These are phyloP conservation scores for Russula griseocarnosa DNA, from an alignment of 768 basidiomycete species.

Conservation along the genomic window DNA sequence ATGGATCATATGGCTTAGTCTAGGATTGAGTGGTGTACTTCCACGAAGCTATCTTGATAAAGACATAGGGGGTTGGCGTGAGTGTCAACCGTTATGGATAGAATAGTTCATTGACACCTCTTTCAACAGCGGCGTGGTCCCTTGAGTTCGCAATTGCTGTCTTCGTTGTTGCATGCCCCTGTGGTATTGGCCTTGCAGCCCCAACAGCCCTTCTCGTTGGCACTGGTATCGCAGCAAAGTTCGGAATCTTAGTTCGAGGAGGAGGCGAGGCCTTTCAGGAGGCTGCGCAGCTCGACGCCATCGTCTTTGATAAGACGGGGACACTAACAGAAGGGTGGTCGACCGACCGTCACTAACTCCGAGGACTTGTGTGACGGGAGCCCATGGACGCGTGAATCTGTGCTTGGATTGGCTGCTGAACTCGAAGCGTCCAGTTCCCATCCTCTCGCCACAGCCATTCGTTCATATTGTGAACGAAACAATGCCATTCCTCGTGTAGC, in stretches of 20 bases:
- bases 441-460: slow-evolving; percentile 60
- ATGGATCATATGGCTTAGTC: slow-evolving; percentile 67
- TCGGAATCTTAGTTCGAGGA: slow-evolving; percentile 78
- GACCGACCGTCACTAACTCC: slow-evolving; percentile 57
- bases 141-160: slow-evolving; percentile 79
- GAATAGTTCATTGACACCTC: neutral
- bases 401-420: slow-evolving; percentile 52
- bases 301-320: slow-evolving; percentile 87
- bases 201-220: slow-evolving; percentile 85
- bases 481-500: slow-evolving; percentile 36
- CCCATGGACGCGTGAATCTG: slow-evolving; percentile 36
- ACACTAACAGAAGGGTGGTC: slow-evolving; percentile 68
- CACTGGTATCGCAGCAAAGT: slow-evolving; percentile 71
- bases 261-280: slow-evolving; percentile 90
- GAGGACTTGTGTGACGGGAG: slow-evolving; percentile 33
- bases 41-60: slow-evolving; percentile 55
- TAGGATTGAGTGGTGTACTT: slow-evolving; percentile 56
- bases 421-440: slow-evolving; percentile 59
- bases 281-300: slow-evolving; percentile 62
- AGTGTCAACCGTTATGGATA: slow-evolving; percentile 31
- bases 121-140: slow-evolving; percentile 57
- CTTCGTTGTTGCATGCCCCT: slow-evolving; percentile 83
- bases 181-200: slow-evolving; percentile 81
- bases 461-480: slow-evolving; percentile 42
- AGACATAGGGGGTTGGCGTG: slow-evolving; percentile 59